These are phyloP conservation scores for Flaveria sonorensis DNA, from an alignment of 129 eudicot genomes.

Conservation along the genomic window DNA sequence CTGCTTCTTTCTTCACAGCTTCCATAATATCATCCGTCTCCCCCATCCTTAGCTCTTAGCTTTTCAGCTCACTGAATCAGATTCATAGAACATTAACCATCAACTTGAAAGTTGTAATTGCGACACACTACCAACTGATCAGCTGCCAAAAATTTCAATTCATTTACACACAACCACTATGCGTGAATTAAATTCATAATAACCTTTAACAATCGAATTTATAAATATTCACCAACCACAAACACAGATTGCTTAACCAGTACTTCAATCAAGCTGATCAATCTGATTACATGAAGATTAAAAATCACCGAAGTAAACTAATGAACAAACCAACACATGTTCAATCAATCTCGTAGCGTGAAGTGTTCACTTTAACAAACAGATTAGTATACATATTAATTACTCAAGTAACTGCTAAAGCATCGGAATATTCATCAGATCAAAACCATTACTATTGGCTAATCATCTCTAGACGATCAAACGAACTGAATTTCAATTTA, in stretches of 20 bases:
- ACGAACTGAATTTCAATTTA: not conserved
- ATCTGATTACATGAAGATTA: constrained; percentile 5
- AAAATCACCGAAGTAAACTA: not conserved
- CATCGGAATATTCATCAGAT: not conserved
- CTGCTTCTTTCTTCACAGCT: constrained; percentile 69
- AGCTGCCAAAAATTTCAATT: constrained; percentile 1
- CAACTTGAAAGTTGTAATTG: not conserved
- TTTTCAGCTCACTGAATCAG: not conserved
- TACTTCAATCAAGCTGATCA: not conserved
- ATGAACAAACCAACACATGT: not conserved
- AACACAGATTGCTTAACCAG: not conserved
- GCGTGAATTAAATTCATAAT: not conserved
- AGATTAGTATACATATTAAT: not conserved
- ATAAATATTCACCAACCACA: not conserved
- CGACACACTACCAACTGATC: not conserved
- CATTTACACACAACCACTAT: not conserved
- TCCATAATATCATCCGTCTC: constrained; percentile 64
- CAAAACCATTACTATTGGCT: not conserved
- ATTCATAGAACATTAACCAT: constrained; percentile 15
- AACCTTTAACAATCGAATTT: not conserved
- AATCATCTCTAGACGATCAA: not conserved
- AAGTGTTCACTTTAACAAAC: not conserved
- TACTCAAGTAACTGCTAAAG: not conserved
- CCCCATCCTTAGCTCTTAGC: constrained; percentile 46
- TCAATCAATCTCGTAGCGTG: not conserved